Percentiles rank a stretch among this genome's conserved stretches.
Evolutionary conservation across 305 asterid species (phyloP).

Genomic region (Fraxinus floribunda): DNA sequence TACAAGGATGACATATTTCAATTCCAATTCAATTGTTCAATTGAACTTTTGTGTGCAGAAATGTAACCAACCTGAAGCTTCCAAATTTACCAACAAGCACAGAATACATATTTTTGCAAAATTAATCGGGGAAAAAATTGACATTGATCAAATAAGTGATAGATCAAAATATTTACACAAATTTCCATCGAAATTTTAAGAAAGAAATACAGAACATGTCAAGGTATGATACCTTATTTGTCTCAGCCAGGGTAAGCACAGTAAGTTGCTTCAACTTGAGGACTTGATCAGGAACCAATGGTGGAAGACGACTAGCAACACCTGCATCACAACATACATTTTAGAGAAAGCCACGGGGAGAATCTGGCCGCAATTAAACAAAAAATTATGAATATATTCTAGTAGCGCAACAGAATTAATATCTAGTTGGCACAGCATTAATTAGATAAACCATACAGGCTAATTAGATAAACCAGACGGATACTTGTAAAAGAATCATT

Average conservation of each 20-base stretch:
- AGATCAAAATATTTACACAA: not conserved
- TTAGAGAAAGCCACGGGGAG: constrained; percentile 11
- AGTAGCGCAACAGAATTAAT: constrained; percentile 7
- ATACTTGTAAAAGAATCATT: not conserved
- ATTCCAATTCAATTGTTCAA: not conserved
- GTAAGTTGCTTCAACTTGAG: constrained; percentile 96
- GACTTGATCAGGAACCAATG: constrained; percentile 74
- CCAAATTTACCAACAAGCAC: constrained; percentile 6
- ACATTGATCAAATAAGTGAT: constrained; percentile 12
- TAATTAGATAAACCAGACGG: not conserved
- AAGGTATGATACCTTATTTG: constrained; percentile 64
- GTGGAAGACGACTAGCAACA: constrained; percentile 62
- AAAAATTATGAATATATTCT: not conserved
- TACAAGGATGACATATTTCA: not conserved
- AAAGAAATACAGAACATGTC: constrained; percentile 10
- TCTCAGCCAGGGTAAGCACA: constrained; percentile 92
- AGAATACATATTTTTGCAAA: not conserved
- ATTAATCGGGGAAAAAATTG: not conserved
- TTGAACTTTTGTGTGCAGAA: not conserved
- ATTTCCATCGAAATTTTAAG: constrained; percentile 3
- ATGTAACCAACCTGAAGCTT: constrained; percentile 13
- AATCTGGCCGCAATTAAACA: constrained; percentile 5
- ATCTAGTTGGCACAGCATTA: constrained; percentile 4
- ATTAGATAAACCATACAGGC: not conserved
- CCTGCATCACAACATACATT: constrained; percentile 40